Evolutionary conservation across 1,284 basidiomycete species (phyloP), one percentile per base, ranked within the genome.

Genomic region (Fomitopsis schrenkii): DNA sequence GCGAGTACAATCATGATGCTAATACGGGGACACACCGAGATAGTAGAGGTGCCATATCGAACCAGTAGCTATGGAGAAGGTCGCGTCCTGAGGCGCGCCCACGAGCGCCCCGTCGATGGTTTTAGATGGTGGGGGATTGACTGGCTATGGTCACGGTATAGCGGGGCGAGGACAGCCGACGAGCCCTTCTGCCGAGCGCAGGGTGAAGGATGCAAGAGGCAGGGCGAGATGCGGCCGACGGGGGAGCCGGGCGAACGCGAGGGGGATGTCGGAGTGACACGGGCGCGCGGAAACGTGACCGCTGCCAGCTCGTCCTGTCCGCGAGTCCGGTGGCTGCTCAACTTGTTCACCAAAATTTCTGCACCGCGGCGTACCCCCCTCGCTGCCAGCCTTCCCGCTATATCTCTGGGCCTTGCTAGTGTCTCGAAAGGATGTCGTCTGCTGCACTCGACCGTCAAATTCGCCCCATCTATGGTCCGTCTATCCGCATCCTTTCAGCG

Each of bases 401-500:
- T 19, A 2, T 30, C 28, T 26, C 10, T 35, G 55, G 38, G n/a
- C 42, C 59, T 52, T 36, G 57, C 40, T 52, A 40, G 59, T 50
- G 56, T 38, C 26, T 63, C 62, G 50, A 36, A n/a, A 77, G 76
- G 76, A 83, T 77, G 67, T 76, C 74, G 64, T 67, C 72, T 50
- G 82, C 85, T 50, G 82, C 85, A 60, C 77, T 90, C 66, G 90
- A 92, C 67, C 88, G 90, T 68, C 90, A 92, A 76, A 84, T 92
- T 72, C 86, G 86, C 65, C 89, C 87, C 63, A 86, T 92, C 72
- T 92, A 92, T 70, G 90, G 90, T 91, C 58, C 64, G 82, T 58
- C 22, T 12, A 14, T 40, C 19, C 35, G 17, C 19, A 35, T 22
- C 22, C 22, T 36, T 17, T 5, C 12, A 42, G n/a, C n/a, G 28